These are phyloP conservation scores for Bremia lactucae DNA, from an alignment of 352 stramenopile species.

Conservation along the genomic window DNA sequence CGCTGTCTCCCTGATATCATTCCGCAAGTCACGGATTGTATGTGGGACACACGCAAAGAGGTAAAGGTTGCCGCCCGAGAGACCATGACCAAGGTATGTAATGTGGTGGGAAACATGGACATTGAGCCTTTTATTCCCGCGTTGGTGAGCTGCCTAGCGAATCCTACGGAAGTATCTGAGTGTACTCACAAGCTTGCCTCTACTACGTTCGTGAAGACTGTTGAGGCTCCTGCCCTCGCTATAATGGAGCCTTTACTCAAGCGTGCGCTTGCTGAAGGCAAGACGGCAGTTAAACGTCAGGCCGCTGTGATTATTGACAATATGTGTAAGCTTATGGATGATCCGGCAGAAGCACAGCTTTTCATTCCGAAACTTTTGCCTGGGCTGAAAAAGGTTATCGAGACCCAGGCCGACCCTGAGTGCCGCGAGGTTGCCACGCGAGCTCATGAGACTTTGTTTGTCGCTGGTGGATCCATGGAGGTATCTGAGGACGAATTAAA, in stretches of 20 bases:
- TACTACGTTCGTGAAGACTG: slow-evolving; percentile 98
- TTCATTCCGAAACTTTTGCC: slow-evolving; percentile 97
- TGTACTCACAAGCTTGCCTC: slow-evolving; percentile 98
- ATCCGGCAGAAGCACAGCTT: slow-evolving; percentile 92
- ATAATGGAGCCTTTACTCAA: slow-evolving; percentile 96
- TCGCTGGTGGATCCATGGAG: slow-evolving; percentile 89
- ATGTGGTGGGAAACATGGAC: slow-evolving; percentile 97
- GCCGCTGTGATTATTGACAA: slow-evolving; percentile 98
- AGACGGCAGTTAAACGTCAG: slow-evolving; percentile 95
- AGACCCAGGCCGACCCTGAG: slow-evolving; percentile 94
- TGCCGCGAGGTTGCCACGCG: slow-evolving; percentile 92
- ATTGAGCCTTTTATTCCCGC: slow-evolving; percentile 98
- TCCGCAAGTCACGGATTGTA: slow-evolving; percentile 93
- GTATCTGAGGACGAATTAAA: slow-evolving; percentile 87
- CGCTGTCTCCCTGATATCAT: slow-evolving; percentile 95
- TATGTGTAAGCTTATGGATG: slow-evolving; percentile 98
- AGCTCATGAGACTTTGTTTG: slow-evolving; percentile 90
- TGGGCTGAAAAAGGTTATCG: slow-evolving; percentile 93
- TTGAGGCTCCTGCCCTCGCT: slow-evolving; percentile 92
- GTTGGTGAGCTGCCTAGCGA: slow-evolving; percentile 94
- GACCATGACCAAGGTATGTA: slow-evolving; percentile 92
- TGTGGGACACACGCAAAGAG: slow-evolving; percentile 99
- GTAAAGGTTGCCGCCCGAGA: slow-evolving; percentile 91
- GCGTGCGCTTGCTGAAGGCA: slow-evolving; percentile 92
- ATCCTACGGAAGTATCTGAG: slow-evolving; percentile 95